Percentiles rank a stretch among this genome's conserved stretches.
Conservation (phyloP, 331 rosid species). For the Phaseolus coccineus region DNA sequence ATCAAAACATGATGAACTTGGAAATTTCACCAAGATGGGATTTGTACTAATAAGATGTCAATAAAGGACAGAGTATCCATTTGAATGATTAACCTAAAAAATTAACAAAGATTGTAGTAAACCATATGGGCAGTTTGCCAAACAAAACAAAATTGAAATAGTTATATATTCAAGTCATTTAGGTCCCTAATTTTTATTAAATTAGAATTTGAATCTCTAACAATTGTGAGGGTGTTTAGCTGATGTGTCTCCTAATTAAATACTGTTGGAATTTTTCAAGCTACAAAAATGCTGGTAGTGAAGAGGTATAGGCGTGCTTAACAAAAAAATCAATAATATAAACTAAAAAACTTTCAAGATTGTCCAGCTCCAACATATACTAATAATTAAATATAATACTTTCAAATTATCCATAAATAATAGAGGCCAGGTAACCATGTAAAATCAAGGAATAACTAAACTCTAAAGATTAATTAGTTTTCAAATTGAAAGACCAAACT, state of each 20-base stretch:
- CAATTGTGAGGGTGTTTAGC: background rate
- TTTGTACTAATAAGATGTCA: slow-evolving; percentile 11
- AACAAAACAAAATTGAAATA: slow-evolving; percentile 3
- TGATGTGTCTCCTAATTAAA: background rate
- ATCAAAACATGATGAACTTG: slow-evolving; percentile 30
- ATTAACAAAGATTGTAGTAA: slow-evolving; percentile 20
- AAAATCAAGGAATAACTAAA: slow-evolving; percentile 29
- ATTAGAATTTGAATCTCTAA: background rate
- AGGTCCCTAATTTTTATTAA: background rate
- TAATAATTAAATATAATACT: slow-evolving; percentile 10
- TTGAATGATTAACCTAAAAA: slow-evolving; percentile 17
- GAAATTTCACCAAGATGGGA: background rate
- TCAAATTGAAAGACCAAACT: background rate
- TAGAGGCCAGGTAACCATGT: background rate
- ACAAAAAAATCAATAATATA: too few species aligned
- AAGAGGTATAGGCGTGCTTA: too few species aligned
- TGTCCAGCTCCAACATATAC: background rate
- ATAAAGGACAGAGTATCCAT: slow-evolving; percentile 19
- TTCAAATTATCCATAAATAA: background rate
- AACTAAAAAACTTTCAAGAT: background rate
- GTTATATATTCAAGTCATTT: background rate
- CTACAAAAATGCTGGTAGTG: background rate
- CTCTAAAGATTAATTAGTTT: slow-evolving; percentile 36
- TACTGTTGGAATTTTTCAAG: background rate
- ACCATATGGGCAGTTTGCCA: slow-evolving; percentile 4